Conservation (phyloP, 2,329 filamentous ascomycete species). For the Hypoxylon sp. region DNA sequence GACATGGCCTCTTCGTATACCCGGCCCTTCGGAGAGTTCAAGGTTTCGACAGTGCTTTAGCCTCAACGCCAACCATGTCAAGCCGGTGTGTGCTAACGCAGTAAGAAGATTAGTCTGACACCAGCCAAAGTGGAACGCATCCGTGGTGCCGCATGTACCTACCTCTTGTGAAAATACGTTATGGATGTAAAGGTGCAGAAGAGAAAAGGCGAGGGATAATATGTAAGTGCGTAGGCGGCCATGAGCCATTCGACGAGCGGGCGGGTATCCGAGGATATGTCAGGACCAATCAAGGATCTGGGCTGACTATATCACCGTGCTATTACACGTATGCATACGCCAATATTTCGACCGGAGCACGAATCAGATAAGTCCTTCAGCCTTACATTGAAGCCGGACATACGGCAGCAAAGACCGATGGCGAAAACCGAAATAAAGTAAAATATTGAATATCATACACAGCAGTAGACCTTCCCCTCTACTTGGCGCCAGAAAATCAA, state of each 20-base stretch:
- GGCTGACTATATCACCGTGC: constrained; percentile 13
- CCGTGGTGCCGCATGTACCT: constrained; percentile 39
- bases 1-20: constrained; percentile 16
- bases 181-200: constrained; percentile 5
- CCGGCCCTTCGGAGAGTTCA: constrained; percentile 6
- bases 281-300: constrained; percentile 26
- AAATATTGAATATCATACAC: neutral
- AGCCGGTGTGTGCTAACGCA: constrained; percentile 39
- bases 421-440: neutral
- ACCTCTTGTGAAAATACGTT: constrained; percentile 24
- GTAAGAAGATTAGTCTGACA: constrained; percentile 28
- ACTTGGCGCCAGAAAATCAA: constrained; percentile 13
- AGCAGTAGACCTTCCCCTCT: constrained; percentile 1
- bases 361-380: constrained; percentile 25
- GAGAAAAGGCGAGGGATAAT: constrained; percentile 24
- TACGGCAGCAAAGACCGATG: neutral
- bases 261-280: constrained; percentile 37
- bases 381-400: constrained; percentile 22
- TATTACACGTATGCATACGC: constrained; percentile 17
- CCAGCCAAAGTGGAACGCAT: constrained; percentile 22
- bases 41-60: constrained; percentile 33
- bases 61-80: constrained; percentile 32
- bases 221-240: constrained; percentile 2
- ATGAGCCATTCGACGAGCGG: constrained; percentile 23
- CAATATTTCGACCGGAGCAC: constrained; percentile 23